phyloP scores from a whole-genome alignment of 1,139 yeast genomes.

The Pneumocystis jirovecii region DNA sequence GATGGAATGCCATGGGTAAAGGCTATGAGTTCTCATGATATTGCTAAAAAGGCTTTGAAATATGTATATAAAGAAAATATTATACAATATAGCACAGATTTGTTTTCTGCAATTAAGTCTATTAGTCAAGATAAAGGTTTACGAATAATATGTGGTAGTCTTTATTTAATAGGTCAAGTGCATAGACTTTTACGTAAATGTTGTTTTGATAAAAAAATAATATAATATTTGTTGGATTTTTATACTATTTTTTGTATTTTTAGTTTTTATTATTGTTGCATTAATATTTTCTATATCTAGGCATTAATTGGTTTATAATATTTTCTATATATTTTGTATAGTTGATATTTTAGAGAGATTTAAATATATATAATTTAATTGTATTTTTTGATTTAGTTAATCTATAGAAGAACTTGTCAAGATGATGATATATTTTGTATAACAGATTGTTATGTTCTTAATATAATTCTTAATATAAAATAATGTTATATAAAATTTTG shows the following conservation, averaged over 20 bases:
- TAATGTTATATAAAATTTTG: background rate
- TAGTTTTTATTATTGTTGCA: background rate
- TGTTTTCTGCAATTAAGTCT: slow-evolving; percentile 3
- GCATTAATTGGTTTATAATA: background rate
- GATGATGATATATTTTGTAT: background rate
- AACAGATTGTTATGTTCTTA: background rate
- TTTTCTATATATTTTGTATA: background rate
- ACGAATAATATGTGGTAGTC: slow-evolving; percentile 11
- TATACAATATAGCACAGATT: slow-evolving; percentile 1
- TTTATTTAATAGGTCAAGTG: slow-evolving; percentile 12
- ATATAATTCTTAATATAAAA: background rate
- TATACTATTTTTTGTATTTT: background rate
- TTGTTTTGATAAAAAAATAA: background rate
- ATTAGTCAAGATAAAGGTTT: background rate
- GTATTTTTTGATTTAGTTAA: background rate
- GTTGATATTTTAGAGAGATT: background rate
- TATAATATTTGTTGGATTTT: background rate
- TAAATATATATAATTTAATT: background rate
- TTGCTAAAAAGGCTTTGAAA: slow-evolving; percentile 19
- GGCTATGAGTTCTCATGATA: slow-evolving; percentile 30
- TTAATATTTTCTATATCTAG: background rate
- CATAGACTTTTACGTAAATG: slow-evolving; percentile 1
- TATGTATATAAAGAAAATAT: background rate
- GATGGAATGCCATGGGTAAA: slow-evolving; percentile 95
- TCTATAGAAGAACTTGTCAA: background rate